Evolutionary conservation across 306 rosid species (phyloP).

Genomic region (Hippophae gyantsensis): DNA sequence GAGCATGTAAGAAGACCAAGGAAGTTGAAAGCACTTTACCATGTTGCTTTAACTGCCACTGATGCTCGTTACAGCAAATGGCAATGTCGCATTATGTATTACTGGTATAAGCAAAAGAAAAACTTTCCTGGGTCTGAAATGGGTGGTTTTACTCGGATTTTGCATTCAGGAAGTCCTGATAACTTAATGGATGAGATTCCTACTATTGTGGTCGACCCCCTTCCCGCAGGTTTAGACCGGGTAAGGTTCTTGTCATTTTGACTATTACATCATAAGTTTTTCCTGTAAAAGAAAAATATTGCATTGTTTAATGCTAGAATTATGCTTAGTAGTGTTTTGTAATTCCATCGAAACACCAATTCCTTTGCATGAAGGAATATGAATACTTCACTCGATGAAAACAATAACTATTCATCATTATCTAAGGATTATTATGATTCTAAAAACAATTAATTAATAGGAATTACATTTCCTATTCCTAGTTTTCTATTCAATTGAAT

Average conservation of each 20-base stretch:
- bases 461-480: too few relatives aligned
- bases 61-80: conserved; percentile 83
- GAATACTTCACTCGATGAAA: too few relatives aligned
- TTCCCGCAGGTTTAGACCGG: conserved; percentile 81
- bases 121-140: conserved; percentile 71
- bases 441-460: too few relatives aligned
- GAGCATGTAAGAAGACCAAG: conserved; percentile 34
- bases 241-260: conserved; percentile 37
- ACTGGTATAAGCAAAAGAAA: conserved; percentile 70
- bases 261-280: neutral
- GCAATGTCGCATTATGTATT: conserved; percentile 94
- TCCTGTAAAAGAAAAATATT: neutral
- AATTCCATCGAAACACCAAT: too few relatives aligned
- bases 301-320: too few relatives aligned
- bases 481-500: too few relatives aligned
- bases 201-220: conserved; percentile 86
- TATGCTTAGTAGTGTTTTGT: too few relatives aligned
- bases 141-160: conserved; percentile 94
- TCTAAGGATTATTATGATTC: too few relatives aligned
- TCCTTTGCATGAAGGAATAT: too few relatives aligned
- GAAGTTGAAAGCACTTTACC: conserved; percentile 52
- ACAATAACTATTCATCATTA: too few relatives aligned
- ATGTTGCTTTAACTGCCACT: conserved; percentile 85
- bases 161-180: conserved; percentile 84
- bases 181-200: conserved; percentile 98